phyloP scores from a whole-genome alignment of 129 eudicot species.

The Flaveria bidentis region DNA sequence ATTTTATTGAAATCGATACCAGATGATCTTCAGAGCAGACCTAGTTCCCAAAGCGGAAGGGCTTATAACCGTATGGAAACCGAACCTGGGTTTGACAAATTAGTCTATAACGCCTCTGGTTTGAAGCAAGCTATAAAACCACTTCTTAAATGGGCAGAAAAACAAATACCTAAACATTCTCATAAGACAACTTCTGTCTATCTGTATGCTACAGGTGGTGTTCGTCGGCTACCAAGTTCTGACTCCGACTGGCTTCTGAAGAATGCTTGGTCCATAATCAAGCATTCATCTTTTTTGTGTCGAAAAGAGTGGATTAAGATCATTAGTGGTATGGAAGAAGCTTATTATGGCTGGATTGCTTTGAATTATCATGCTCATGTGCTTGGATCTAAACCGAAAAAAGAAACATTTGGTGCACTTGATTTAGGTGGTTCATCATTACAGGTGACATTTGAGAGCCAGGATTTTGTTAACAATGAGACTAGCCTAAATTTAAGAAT shows the following conservation, averaged over 20 bases:
- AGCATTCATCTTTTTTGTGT: conserved; percentile 73
- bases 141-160: conserved; percentile 80
- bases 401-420: conserved; percentile 90
- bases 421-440: conserved; percentile 96
- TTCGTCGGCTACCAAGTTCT: conserved; percentile 80
- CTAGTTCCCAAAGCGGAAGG: conserved; percentile 61
- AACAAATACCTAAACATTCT: conserved; percentile 77
- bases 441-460: conserved; percentile 91
- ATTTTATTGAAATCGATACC: conserved; percentile 70
- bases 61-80: conserved; percentile 98
- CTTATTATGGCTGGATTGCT: conserved; percentile 99
- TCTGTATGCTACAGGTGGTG: conserved; percentile 97
- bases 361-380: conserved; percentile 70
- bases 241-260: conserved; percentile 91
- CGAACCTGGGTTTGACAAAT: conserved; percentile 89
- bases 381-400: conserved; percentile 69
- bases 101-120: conserved; percentile 80
- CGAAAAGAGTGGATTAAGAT: conserved; percentile 83
- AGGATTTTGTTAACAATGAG: conserved; percentile 47
- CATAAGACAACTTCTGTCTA: conserved; percentile 83
- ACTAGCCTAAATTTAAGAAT: conserved; percentile 75
- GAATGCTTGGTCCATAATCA: conserved; percentile 74
- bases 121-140: conserved; percentile 78
- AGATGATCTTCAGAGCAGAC: conserved; percentile 60
- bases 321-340: conserved; percentile 93